Base-by-base conservation (phyloP, 2,329 filamentous ascomycete species). In the Colletotrichum simmondsii region DNA sequence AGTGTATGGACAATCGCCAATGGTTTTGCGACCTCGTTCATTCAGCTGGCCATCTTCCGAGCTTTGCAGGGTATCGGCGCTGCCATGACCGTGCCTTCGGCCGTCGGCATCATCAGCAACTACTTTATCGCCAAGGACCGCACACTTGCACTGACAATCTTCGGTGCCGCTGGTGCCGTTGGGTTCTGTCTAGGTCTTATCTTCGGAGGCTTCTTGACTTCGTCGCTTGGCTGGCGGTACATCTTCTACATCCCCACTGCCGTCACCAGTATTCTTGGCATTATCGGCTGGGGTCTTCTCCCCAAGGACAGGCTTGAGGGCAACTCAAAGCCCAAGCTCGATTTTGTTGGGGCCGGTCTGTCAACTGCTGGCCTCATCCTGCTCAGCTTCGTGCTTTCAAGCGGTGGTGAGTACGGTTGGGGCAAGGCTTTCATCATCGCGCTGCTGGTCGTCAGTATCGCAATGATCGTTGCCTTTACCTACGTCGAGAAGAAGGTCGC, bases 81-180 rank as follows among this genome's bases (percentile, higher is more conserved):
- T 5, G 69, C 69, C 95, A 99, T 99, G 97, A 92, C 95, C 72
- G 93, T 93, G 0, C 95, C 96, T 0, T 94, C 94, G 0, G 91
- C 92, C 0, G 84, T 97, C 46, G 92, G 95, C 65, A 87, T 98
- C 70, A 72, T 72, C 65, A 72, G 69, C 69, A 72, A 72, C 65
- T 72, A 72, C 53, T 72, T 72, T 10, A 30, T 72, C 24, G 49
- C 69, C 1, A 63, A 63, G 24, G 69, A 72, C 42, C 65, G 65
- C 11, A 72, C 69, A 8, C 52, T 72, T 1, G 65, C 65, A 3
- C 37, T 72, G 19, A 72, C 69, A 16, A 72, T 72, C n/a, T 72
- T 72, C 6, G 65, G 69, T 4, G 69, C 69, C 3, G 65, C 69
- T 2, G 69, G 69, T 3, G 69, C 69, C n/a, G 69, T 72, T 7